Evolutionary conservation across 2,329 filamentous ascomycete species (phyloP), one percentile per base, ranked within the genome.

Genomic region (Myotisia sp.): DNA sequence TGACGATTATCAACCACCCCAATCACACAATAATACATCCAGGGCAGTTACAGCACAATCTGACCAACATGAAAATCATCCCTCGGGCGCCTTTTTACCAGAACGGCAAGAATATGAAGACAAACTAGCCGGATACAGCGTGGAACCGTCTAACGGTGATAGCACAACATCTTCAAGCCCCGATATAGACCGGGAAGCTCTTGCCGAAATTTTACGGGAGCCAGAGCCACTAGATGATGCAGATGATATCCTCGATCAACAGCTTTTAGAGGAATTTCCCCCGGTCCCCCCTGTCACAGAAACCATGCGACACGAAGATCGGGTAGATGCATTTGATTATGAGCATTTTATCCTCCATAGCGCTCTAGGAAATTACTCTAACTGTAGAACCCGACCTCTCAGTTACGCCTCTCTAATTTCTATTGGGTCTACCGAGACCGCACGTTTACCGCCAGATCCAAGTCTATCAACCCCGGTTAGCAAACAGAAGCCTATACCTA

Each of bases 291-390:
- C 39, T 0, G 53, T 67, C 30, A 65, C 71, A 36, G 67, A 71
- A 33, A 68, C 70, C 6, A 60, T 79, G 4, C 83, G 84, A 0
- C 87, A 95, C 49, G 87, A 95, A 59, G 85, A 94, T 54, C 79
- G 87, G 13, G 77, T 86, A 44, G 87, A 95, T 55, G 86, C 86
- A 1, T 95, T 95, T 49, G 87, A 95, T 54, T 95, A 95, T 42
- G 82, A 93, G 54, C 78, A 92, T 52, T 94, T 94, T 59, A 93
- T 93, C 55, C 67, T 94, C 9, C 85, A 94, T 54, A 92, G 83
- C 45, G 84, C 85, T 7, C 77, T 94, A 70, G 85, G 84, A 4
- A 84, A 59, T 36, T 64, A 57, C 38, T 52, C 57, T 6, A 49
- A 47, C 17, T 34, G 41, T 21, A 38, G 40, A 26, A 49, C 28